These are phyloP conservation scores for Trichophyton verrucosum DNA, from an alignment of 2,329 filamentous ascomycete genomes.

Conservation along the genomic window DNA sequence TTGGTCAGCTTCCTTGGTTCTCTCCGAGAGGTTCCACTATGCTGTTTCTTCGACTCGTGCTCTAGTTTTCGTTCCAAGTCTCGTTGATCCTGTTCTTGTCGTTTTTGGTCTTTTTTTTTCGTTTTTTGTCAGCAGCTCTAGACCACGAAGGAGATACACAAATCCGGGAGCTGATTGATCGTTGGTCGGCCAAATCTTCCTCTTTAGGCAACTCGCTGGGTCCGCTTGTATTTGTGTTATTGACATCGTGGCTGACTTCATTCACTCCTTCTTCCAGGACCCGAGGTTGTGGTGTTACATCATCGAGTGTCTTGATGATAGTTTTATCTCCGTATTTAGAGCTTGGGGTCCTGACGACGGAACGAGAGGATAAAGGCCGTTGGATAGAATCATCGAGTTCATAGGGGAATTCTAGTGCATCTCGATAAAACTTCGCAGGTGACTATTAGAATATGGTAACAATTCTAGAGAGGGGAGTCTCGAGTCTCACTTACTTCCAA, in stretches of 20 bases:
- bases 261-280: background rate
- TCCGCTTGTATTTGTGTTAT: no score
- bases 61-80: slow-evolving; percentile 13
- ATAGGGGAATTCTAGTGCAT: background rate
- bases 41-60: slow-evolving; percentile 5
- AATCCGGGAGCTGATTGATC: slow-evolving; percentile 12
- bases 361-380: slow-evolving; percentile 10
- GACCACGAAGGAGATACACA: slow-evolving; percentile 15
- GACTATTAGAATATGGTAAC: background rate
- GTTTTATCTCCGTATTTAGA: slow-evolving; percentile 10
- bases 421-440: background rate
- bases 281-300: background rate
- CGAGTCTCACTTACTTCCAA: background rate
- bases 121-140: slow-evolving; percentile 9
- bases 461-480: background rate
- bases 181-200: slow-evolving; percentile 26
- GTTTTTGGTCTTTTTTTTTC: slow-evolving; percentile 12
- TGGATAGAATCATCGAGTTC: background rate
- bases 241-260: background rate
- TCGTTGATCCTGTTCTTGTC: slow-evolving; percentile 12
- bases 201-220: slow-evolving; percentile 7
- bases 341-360: slow-evolving; percentile 10
- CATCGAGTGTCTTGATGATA: background rate
- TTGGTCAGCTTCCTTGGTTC: slow-evolving; percentile 13
- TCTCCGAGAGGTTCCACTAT: background rate